phyloP scores from a whole-genome alignment of 2,329 filamentous ascomycete genomes.

The Aspergillus pseudoviridinutans region DNA sequence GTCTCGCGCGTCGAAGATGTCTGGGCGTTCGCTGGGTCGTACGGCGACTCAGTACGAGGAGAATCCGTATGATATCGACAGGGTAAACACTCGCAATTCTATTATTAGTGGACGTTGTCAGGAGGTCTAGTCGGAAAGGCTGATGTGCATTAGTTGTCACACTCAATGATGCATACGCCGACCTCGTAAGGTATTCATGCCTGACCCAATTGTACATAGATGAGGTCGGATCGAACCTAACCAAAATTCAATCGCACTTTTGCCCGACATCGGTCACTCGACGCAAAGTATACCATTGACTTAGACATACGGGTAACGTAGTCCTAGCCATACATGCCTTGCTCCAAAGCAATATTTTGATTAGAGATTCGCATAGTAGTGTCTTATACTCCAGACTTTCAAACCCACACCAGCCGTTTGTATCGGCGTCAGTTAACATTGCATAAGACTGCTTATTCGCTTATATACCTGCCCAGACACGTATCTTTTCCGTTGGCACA shows the following conservation, averaged over 20 bases:
- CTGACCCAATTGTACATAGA: no score
- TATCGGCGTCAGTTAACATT: not conserved
- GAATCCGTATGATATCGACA: constrained; percentile 10
- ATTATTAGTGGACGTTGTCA: not conserved
- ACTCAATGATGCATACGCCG: no score
- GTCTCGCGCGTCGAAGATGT: constrained; percentile 1
- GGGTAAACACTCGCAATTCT: constrained; percentile 6
- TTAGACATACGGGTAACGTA: not conserved
- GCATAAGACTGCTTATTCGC: no score
- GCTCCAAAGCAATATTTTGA: not conserved
- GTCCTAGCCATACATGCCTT: not conserved
- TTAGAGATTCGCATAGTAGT: not conserved
- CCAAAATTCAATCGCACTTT: not conserved
- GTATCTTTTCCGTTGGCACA: no score
- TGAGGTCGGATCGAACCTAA: no score
- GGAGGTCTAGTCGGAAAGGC: not conserved
- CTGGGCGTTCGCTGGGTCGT: not conserved
- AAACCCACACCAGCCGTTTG: not conserved
- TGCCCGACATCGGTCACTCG: not conserved
- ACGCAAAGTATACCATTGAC: not conserved
- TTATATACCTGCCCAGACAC: no score
- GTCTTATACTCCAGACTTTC: not conserved
- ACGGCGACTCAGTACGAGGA: constrained; percentile 7
- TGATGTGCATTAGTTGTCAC: not conserved
- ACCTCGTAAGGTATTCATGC: no score